Percentiles rank a stretch among this genome's conserved stretches.
These are phyloP conservation scores for Xylaria longipes DNA, from an alignment of 495 filamentous ascomycete genomes.

Conservation along the genomic window DNA sequence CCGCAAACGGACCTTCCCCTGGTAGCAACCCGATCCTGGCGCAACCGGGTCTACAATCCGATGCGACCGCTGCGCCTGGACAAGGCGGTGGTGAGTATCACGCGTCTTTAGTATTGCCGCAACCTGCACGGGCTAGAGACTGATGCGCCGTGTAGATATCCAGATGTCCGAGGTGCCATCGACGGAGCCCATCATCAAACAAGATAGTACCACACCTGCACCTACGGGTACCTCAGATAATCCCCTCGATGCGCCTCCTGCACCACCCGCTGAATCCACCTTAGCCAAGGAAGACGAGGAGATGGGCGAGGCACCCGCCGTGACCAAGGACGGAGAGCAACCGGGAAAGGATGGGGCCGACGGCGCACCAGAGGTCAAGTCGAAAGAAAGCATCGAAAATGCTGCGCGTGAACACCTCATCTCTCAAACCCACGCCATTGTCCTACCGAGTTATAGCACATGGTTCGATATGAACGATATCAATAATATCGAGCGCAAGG, in stretches of 20 bases:
- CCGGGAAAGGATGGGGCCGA: conserved; percentile 54
- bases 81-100: conserved; percentile 44
- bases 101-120: neutral
- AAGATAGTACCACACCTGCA: conserved; percentile 58
- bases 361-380: conserved; percentile 55
- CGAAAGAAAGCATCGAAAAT: conserved; percentile 81
- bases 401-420: conserved; percentile 89
- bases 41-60: conserved; percentile 55
- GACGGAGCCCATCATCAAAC: conserved; percentile 55
- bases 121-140: conserved; percentile 18
- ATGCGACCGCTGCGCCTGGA: conserved; percentile 38
- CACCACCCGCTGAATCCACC: conserved; percentile 70
- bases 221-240: conserved; percentile 73
- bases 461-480: conserved; percentile 99
- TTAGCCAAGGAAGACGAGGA: conserved; percentile 77
- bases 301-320: conserved; percentile 75
- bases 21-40: conserved; percentile 57
- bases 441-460: conserved; percentile 92
- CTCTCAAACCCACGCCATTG: conserved; percentile 89
- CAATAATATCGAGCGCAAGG: conserved; percentile 86
- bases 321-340: conserved; percentile 54
- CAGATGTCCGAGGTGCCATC: conserved; percentile 59
- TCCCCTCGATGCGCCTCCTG: conserved; percentile 83
- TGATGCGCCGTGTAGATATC: conserved; percentile 53
- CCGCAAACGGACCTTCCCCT: conserved; percentile 58